Evolutionary conservation across 306 rosid genomes (phyloP), one percentile per base, ranked within the genome.

Genomic region (Acmispon strigosus): DNA sequence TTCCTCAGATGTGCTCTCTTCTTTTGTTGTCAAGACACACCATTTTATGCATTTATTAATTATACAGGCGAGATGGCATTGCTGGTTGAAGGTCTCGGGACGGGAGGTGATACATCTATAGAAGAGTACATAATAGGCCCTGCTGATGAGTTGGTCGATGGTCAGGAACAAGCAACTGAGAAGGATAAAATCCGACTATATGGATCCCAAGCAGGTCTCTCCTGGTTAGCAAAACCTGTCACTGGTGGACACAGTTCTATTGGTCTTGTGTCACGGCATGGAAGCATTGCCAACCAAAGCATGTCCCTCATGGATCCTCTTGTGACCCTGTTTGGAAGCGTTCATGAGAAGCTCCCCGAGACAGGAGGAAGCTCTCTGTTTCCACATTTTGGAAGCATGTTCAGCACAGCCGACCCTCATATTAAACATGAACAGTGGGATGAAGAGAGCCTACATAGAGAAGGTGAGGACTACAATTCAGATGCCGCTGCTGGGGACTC

Each of bases 211-310:
- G 88, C 77, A 10, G 96, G 97, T 53, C 93, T 87, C 69, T 87
- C 96, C 20, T 91, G 97, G 97, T 80, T 89, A 73, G 97, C 96
- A 78, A 89, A 82, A 80, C 97, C 97, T 73, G 88, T 82, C 62
- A 75, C 81, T 10, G 86, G 96, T 10, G 86, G 96, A 72, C 96
- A 82, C 76, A 86, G 96, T 76, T 85, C 97, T 73, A 72, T 91
- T 10, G 86, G 65, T 4, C 91, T 87, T 6, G 87, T 79, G n/a
- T 89, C 97, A 42, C 97, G 97, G 65, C 97, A 91, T 70, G 97
- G 97, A 79, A 91, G 93, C 88, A 19, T 89, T 74, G 84, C 69
- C 81, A 85, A 82, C 80, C 86, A 80, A 84, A 78, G 83, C 22
- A 58, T 84, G 72, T 68, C 92, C 72, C 81, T 90, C 44, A 89